Conservation (phyloP, 2,329 filamentous ascomycete genomes). For the Pseudofabraea citricarpa region DNA sequence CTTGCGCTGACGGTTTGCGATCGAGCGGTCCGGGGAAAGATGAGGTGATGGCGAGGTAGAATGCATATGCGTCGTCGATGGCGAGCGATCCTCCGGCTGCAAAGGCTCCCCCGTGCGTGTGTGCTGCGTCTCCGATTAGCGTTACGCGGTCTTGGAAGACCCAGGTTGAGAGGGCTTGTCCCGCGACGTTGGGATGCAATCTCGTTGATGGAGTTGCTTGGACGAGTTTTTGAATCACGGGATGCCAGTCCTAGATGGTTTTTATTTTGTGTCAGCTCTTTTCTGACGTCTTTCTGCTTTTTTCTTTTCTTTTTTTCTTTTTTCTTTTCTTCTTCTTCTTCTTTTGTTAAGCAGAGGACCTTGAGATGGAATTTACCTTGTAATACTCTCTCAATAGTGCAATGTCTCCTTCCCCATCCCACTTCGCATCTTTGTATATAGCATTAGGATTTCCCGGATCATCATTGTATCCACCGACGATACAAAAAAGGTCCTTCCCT, state of each 20-base stretch:
- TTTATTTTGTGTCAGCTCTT: too few relatives aligned
- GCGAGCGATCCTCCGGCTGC: conserved; percentile 34
- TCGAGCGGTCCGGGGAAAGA: conserved; percentile 10
- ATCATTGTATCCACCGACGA: conserved; percentile 25
- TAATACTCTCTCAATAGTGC: conserved; percentile 24
- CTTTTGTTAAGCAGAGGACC: too few relatives aligned
- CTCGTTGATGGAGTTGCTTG: conserved; percentile 26
- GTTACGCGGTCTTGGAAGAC: conserved; percentile 26
- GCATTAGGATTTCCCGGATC: conserved; percentile 21
- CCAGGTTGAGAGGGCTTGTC: conserved; percentile 26
- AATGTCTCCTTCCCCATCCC: conserved; percentile 25
- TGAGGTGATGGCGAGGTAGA: conserved; percentile 17
- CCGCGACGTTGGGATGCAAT: conserved; percentile 31
- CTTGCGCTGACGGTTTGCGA: conserved; percentile 8
- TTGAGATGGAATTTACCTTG: conserved; percentile 11
- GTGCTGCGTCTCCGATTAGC: conserved; percentile 33
- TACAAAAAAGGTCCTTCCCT: conserved; percentile 25
- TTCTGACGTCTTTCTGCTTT: too few relatives aligned
- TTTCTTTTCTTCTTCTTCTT: too few relatives aligned
- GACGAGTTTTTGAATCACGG: conserved; percentile 28
- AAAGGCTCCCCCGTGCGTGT: conserved; percentile 33
- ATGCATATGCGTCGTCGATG: conserved; percentile 33
- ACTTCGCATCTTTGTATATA: conserved; percentile 17
- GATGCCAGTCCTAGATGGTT: conserved; percentile 32
- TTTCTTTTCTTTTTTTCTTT: too few relatives aligned